Conservation (phyloP, 805 yeast genomes). For the Candida methanosorbosa region DNA sequence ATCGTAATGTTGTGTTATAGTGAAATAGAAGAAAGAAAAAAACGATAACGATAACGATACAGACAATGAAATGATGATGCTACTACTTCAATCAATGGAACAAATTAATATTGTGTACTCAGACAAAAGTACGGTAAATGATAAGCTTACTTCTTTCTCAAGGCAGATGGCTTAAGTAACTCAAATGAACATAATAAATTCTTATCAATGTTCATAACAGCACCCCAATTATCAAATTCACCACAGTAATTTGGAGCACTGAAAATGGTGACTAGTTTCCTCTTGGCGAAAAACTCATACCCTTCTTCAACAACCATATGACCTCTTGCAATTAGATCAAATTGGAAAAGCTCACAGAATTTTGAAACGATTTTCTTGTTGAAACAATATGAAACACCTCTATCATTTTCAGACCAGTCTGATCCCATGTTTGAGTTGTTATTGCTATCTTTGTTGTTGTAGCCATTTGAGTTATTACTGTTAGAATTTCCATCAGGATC, state of each 20-base stretch:
- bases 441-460: slow-evolving; percentile 1
- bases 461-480: too few species aligned
- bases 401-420: slow-evolving; percentile 75
- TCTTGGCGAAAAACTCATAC: slow-evolving; percentile 69
- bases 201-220: slow-evolving; percentile 66
- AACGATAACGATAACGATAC: neutral
- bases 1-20: too few species aligned
- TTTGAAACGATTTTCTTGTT: slow-evolving; percentile 65
- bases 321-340: slow-evolving; percentile 74
- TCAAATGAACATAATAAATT: slow-evolving; percentile 65
- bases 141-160: slow-evolving; percentile 8
- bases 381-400: slow-evolving; percentile 77
- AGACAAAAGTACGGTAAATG: too few species aligned
- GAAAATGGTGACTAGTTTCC: slow-evolving; percentile 70
- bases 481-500: slow-evolving; percentile 48
- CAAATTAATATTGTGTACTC: neutral
- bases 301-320: slow-evolving; percentile 92
- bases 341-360: slow-evolving; percentile 56
- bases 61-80: neutral
- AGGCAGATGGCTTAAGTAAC: slow-evolving; percentile 39
- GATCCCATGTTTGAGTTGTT: too few species aligned
- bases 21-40: neutral
- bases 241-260: slow-evolving; percentile 84
- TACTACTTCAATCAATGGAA: too few species aligned
- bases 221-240: slow-evolving; percentile 73